phyloP scores from a whole-genome alignment of 2,329 filamentous ascomycete genomes.

The Ophiocordyceps australis region DNA sequence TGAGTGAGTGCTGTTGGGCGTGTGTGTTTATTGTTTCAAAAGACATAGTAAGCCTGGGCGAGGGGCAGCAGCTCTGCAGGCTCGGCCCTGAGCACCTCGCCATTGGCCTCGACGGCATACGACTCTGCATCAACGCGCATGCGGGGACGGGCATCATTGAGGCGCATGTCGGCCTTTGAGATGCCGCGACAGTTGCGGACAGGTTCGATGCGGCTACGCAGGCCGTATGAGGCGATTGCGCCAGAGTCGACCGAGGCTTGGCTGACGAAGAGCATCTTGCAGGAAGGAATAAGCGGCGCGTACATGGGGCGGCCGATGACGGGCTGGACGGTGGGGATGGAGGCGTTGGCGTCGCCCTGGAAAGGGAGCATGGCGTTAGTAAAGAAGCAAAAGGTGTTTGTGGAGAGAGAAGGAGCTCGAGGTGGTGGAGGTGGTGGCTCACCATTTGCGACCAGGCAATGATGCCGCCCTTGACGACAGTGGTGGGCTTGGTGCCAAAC shows the following conservation, averaged over 20 bases:
- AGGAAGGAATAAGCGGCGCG: conserved; percentile 50
- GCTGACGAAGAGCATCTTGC: conserved; percentile 72
- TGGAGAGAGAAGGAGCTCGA: background rate
- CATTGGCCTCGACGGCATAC: conserved; percentile 78
- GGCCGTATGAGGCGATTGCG: conserved; percentile 48
- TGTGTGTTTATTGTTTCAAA: too few species aligned
- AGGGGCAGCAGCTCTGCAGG: conserved; percentile 55
- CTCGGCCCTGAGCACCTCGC: conserved; percentile 52
- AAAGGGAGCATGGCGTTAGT: background rate
- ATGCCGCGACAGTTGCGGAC: conserved; percentile 61
- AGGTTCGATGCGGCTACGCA: conserved; percentile 64
- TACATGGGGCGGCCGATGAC: conserved; percentile 77
- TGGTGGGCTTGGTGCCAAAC: conserved; percentile 72
- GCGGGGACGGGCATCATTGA: conserved; percentile 63
- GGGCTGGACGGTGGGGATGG: conserved; percentile 77
- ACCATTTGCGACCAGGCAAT: conserved; percentile 76
- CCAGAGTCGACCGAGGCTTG: conserved; percentile 50
- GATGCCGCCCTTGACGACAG: conserved; percentile 76
- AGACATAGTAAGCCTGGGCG: conserved; percentile 62
- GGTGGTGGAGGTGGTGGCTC: conserved; percentile 6
- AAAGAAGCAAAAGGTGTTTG: background rate
- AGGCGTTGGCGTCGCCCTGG: conserved; percentile 63
- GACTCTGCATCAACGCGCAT: conserved; percentile 88
- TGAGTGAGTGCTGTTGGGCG: too few species aligned
- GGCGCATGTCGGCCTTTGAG: conserved; percentile 78